Evolutionary conservation across 2,329 filamentous ascomycete genomes (phyloP), one percentile per base, ranked within the genome.

Genomic region (Pseudophaeomoniella oleicola): DNA sequence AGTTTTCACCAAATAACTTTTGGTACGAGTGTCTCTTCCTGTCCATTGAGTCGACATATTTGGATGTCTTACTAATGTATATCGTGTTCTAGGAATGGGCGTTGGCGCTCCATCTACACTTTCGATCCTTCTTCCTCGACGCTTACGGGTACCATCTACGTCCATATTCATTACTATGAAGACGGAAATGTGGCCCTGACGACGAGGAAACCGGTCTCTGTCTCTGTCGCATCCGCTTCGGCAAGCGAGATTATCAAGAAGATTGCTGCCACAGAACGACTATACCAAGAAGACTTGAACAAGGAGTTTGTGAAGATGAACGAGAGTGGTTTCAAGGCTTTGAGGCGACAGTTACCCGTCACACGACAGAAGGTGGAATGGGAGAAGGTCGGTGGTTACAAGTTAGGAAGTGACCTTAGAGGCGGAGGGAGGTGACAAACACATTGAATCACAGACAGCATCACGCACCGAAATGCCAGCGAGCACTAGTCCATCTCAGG

Each of bases 161-260:
- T 94, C 37, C 87, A 96, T 49, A 88, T 98, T 36, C 90, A 98
- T 68, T 98, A 98, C 70, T 98, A 98, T 65, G 90, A 98, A 63
- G 92, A 98, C 55, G 90, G 90, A 43, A 98, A 98, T 55, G 90
- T 98, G 39, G 81, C 90, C 2, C 72, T 98, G 41, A 70, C 88
- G 44, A 94, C 90, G n/a, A 79, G 74, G 52, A 94, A 94, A 63
- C 72, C 71, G 5, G 68, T 66, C 19, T 73, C 71, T 1, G 76
- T 77, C 5, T 70, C 72, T 0, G 81, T 78, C 30, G 70, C 90
- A 32, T 64, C 19, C 19, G 38, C 19, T 19, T 70, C 66, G 2
- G 78, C 76, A 4, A 66, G 69, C 0, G 79, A 75, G 22, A 72
- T 96, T 33, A 68, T 81, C 44, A 78, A 75, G 59, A 79, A 85